These are phyloP conservation scores for Zasmidium citrigriseum DNA, from an alignment of 2,329 filamentous ascomycete genomes.

Conservation along the genomic window DNA sequence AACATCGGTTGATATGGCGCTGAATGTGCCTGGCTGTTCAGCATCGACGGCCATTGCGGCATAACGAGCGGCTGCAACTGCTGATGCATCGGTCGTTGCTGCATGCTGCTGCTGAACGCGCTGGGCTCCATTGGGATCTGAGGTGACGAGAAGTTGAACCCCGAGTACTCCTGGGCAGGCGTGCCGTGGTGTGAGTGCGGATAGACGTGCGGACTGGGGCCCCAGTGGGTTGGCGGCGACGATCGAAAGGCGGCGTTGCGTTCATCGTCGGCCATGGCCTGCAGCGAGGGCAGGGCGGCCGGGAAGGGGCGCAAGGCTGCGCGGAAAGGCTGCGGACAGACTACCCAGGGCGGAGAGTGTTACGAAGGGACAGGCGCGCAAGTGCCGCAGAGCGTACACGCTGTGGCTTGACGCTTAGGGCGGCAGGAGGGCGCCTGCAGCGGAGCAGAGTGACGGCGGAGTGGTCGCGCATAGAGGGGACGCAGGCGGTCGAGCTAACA, in stretches of 20 bases:
- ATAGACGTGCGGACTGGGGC: conserved; percentile 36
- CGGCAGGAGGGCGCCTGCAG: conserved; percentile 18
- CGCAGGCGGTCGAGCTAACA: neutral
- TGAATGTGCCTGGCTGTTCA: conserved; percentile 64
- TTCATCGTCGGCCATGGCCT: conserved; percentile 35
- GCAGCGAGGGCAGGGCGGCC: conserved; percentile 13
- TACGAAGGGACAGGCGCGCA: conserved; percentile 11
- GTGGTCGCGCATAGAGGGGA: neutral
- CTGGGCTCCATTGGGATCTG: conserved; percentile 60
- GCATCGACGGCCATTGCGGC: conserved; percentile 80
- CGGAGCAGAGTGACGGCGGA: neutral
- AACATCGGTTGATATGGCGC: conserved; percentile 59
- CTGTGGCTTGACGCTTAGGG: conserved; percentile 30
- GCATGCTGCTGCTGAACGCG: conserved; percentile 58
- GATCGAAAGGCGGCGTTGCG: conserved; percentile 29
- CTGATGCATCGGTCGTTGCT: conserved; percentile 51
- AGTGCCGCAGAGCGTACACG: conserved; percentile 22
- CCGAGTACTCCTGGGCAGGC: conserved; percentile 68
- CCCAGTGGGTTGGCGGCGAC: conserved; percentile 31
- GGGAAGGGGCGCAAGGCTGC: neutral
- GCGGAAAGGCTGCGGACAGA: conserved; percentile 4
- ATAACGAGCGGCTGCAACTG: conserved; percentile 72
- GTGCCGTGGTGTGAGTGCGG: conserved; percentile 65
- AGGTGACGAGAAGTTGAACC: conserved; percentile 64
- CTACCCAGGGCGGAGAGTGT: neutral